Evolutionary conservation across 2,329 filamentous ascomycete genomes (phyloP).

Genomic region (Shiraia sp.): DNA sequence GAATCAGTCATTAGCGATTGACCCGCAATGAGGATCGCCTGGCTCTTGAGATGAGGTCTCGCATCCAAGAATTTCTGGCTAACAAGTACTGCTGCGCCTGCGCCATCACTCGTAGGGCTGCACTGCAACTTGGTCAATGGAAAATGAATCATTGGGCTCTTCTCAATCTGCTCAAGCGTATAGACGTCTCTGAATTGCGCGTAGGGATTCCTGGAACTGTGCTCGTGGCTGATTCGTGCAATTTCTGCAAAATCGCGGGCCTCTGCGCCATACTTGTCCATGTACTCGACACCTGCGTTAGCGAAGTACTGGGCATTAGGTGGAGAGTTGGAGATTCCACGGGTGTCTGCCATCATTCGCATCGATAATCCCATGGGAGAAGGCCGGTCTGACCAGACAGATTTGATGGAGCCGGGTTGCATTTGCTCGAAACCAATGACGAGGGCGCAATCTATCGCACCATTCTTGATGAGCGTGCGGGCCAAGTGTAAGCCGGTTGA

Average conservation of each 20-base stretch:
- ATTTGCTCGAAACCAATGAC: slow-evolving; percentile 98
- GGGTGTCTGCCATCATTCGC: slow-evolving; percentile 80
- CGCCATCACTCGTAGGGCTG: slow-evolving; percentile 92
- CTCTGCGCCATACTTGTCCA: slow-evolving; percentile 88
- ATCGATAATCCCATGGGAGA: slow-evolving; percentile 74
- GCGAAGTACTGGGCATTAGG: slow-evolving; percentile 91
- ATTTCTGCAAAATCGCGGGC: slow-evolving; percentile 91
- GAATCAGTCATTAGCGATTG: slow-evolving; percentile 83
- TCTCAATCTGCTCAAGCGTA: slow-evolving; percentile 77
- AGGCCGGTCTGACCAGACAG: slow-evolving; percentile 78
- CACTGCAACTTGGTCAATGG: slow-evolving; percentile 95
- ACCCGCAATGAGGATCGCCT: slow-evolving; percentile 84
- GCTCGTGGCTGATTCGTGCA: slow-evolving; percentile 84
- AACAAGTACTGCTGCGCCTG: slow-evolving; percentile 84
- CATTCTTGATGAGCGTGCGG: slow-evolving; percentile 74
- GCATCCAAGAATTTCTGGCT: slow-evolving; percentile 86
- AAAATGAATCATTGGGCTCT: slow-evolving; percentile 74
- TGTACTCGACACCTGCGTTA: slow-evolving; percentile 90
- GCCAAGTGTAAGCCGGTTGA: slow-evolving; percentile 85
- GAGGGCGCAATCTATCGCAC: slow-evolving; percentile 81
- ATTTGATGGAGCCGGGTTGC: slow-evolving; percentile 82
- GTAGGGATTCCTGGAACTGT: slow-evolving; percentile 89
- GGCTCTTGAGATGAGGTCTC: slow-evolving; percentile 75
- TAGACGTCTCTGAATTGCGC: slow-evolving; percentile 93
- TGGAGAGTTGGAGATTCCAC: slow-evolving; percentile 77